These are phyloP conservation scores for Pseudopithomyces maydicus DNA, from an alignment of 2,329 filamentous ascomycete species.

Conservation along the genomic window DNA sequence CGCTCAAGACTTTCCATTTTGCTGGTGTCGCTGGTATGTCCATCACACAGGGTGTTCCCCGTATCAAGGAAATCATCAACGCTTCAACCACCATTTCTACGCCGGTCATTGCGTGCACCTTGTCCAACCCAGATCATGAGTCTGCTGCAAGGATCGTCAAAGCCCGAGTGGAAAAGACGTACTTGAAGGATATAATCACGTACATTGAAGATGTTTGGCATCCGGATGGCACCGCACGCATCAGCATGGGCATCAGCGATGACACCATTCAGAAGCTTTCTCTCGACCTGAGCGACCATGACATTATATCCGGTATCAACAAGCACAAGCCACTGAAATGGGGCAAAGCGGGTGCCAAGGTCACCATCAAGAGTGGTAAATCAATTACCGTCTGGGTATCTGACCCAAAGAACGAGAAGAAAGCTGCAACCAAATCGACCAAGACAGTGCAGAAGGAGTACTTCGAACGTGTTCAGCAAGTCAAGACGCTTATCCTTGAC, in stretches of 20 bases:
- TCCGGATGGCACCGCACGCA: constrained; percentile 68
- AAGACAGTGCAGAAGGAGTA: constrained; percentile 61
- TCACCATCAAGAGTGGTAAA: constrained; percentile 45
- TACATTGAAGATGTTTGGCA: constrained; percentile 90
- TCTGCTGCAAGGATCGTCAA: constrained; percentile 89
- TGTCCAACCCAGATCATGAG: constrained; percentile 76
- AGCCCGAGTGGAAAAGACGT: constrained; percentile 93
- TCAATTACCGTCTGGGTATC: constrained; percentile 73
- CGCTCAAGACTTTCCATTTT: constrained; percentile 99
- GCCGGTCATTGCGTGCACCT: constrained; percentile 85
- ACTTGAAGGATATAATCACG: constrained; percentile 76
- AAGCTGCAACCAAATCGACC: constrained; percentile 31
- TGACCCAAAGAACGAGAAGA: constrained; percentile 46
- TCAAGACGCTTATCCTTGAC: constrained; percentile 79
- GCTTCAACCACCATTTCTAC: constrained; percentile 93
- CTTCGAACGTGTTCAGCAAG: constrained; percentile 78
- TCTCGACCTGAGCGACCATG: constrained; percentile 73
- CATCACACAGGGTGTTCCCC: constrained; percentile 97
- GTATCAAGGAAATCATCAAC: constrained; percentile 99
- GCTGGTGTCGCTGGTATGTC: constrained; percentile 99
- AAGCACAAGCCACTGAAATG: constrained; percentile 84
- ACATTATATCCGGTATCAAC: constrained; percentile 78
- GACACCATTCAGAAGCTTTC: constrained; percentile 79
- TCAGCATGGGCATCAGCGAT: constrained; percentile 82
- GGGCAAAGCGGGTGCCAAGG: constrained; percentile 65